These are phyloP conservation scores for Puccinia triticina DNA, from an alignment of 1,284 basidiomycete species.

Conservation along the genomic window DNA sequence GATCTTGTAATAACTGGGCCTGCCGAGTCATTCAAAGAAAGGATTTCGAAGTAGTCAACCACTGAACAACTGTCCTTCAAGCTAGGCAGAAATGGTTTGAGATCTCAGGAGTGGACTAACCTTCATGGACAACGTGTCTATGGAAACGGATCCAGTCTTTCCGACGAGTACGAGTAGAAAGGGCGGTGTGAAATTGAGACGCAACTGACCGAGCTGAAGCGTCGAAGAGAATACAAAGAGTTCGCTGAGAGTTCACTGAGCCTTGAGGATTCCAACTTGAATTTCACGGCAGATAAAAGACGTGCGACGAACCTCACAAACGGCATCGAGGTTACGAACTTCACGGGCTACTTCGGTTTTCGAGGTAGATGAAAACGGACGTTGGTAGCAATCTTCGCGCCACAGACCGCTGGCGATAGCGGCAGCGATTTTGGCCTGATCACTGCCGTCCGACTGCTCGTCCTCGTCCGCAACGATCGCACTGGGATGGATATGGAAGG, in stretches of 20 bases:
- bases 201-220: constrained; percentile 21
- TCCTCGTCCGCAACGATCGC: constrained; percentile 13
- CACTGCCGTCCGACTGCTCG: constrained; percentile 30
- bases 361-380: constrained; percentile 9
- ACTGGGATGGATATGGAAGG: constrained; percentile 28
- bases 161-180: constrained; percentile 29
- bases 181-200: constrained; percentile 19
- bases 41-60: background rate
- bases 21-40: constrained; percentile 3
- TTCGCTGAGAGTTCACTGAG: background rate
- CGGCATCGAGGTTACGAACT: constrained; percentile 17
- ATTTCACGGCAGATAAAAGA: background rate
- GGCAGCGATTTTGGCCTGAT: constrained; percentile 28
- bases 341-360: background rate
- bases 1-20: constrained; percentile 32
- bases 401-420: constrained; percentile 37
- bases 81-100: background rate
- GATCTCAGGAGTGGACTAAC: background rate
- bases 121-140: constrained; percentile 21
- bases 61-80: background rate
- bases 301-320: constrained; percentile 20
- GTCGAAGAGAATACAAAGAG: no score
- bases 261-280: background rate
- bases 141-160: constrained; percentile 18
- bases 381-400: constrained; percentile 33